Conservation (phyloP, 2,329 filamentous ascomycete genomes). For the Venturia nashicola region DNA sequence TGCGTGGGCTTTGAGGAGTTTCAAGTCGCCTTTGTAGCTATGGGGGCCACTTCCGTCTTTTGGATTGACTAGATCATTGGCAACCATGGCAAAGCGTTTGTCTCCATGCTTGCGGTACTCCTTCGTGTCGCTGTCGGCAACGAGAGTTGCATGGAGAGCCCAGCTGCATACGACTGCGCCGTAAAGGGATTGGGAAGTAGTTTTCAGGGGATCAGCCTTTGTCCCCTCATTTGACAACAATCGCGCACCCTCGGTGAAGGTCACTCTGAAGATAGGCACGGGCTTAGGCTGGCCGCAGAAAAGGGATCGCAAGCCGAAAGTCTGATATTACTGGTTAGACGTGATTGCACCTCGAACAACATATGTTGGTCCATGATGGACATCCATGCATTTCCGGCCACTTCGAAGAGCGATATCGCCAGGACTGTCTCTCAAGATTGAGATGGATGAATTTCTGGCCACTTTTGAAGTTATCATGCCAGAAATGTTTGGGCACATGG, state of each 20-base stretch:
- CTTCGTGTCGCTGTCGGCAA: conserved; percentile 80
- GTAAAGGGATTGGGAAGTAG: conserved; percentile 31
- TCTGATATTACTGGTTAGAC: conserved; percentile 19
- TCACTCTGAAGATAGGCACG: conserved; percentile 31
- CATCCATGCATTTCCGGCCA: not conserved
- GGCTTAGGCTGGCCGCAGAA: conserved; percentile 21
- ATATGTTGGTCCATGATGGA: no score
- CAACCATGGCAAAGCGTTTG: conserved; percentile 75
- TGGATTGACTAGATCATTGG: conserved; percentile 53
- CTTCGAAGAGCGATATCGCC: not conserved
- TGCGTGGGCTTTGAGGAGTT: conserved; percentile 15
- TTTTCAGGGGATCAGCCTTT: conserved; percentile 22
- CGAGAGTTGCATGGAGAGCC: conserved; percentile 77
- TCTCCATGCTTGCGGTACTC: conserved; percentile 67
- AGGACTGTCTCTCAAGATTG: not conserved
- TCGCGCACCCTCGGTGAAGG: conserved; percentile 32
- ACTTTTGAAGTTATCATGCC: no score
- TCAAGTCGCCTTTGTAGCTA: conserved; percentile 42
- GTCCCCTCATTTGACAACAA: conserved; percentile 31
- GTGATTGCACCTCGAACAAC: no score
- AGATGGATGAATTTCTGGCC: not conserved
- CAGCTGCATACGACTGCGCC: conserved; percentile 83
- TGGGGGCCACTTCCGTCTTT: conserved; percentile 40
- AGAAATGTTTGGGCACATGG: no score
- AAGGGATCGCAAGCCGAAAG: conserved; percentile 29